phyloP scores from a whole-genome alignment of 176 grass and related monocot species.

The Pontederia crassipes region DNA sequence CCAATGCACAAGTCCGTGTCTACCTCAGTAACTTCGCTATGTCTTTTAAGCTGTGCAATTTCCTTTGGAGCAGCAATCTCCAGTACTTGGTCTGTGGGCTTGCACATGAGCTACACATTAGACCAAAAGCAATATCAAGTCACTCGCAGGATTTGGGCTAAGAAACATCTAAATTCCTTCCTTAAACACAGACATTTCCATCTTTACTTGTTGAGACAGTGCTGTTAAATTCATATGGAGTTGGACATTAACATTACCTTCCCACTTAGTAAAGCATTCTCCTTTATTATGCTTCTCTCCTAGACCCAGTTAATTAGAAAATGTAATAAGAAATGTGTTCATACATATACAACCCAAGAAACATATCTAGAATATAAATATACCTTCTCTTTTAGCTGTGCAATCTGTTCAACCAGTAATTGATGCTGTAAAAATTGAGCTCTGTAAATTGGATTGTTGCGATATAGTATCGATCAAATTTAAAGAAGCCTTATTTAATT shows the following conservation, averaged over 20 bases:
- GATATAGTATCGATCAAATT: not conserved
- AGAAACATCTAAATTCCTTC: not conserved
- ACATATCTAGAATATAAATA: not conserved
- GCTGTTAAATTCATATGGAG: not conserved
- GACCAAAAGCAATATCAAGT: not conserved
- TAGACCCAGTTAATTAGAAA: not conserved
- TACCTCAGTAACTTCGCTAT: not conserved
- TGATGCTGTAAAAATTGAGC: constrained; percentile 3
- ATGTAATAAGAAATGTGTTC: not conserved
- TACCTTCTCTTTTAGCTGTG: constrained; percentile 15
- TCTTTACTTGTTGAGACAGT: not conserved
- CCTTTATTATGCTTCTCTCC: not conserved
- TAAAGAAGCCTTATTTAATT: not conserved
- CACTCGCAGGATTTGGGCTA: not conserved
- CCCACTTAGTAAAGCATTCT: constrained; percentile 2
- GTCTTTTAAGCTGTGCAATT: not conserved
- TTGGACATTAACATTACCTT: not conserved
- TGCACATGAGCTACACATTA: not conserved
- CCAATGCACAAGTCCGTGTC: constrained; percentile 11
- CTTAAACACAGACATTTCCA: not conserved
- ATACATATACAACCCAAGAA: not conserved
- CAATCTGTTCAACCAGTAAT: not conserved
- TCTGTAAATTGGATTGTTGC: not conserved
- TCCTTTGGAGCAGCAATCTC: not conserved
- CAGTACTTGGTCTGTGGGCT: not conserved